These are phyloP conservation scores for Agapanthus africanus DNA, from an alignment of 106 monocot species.

Conservation along the genomic window DNA sequence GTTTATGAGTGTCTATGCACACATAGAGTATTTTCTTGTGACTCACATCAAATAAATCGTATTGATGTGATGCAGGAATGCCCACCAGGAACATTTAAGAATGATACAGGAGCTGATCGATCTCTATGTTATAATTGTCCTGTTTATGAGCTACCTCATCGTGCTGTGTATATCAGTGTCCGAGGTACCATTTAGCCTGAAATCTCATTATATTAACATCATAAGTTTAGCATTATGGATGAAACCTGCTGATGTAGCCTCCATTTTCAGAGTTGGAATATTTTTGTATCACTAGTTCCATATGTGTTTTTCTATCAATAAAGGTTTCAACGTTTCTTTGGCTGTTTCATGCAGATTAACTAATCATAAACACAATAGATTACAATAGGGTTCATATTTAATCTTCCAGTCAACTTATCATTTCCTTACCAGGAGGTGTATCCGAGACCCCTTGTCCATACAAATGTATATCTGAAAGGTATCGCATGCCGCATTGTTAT, in stretches of 20 bases:
- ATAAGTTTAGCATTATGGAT: not conserved
- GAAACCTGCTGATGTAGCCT: not conserved
- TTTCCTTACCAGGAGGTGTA: constrained; percentile 62
- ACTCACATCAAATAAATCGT: not conserved
- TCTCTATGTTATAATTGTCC: constrained; percentile 66
- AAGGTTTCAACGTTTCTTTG: not conserved
- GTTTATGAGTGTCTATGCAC: no score
- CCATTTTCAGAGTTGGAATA: not conserved
- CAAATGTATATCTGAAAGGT: constrained; percentile 74
- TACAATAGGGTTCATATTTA: not conserved
- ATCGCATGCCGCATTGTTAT: constrained; percentile 91
- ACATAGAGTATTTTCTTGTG: no score
- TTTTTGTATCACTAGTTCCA: not conserved
- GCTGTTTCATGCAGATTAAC: not conserved
- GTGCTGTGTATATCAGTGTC: constrained; percentile 56
- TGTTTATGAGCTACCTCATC: constrained; percentile 61
- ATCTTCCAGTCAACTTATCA: not conserved
- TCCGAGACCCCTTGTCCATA: constrained; percentile 72
- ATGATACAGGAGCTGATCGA: constrained; percentile 68
- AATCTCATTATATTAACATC: not conserved
- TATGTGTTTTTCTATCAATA: not conserved
- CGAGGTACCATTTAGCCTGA: constrained; percentile 44
- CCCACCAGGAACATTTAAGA: constrained; percentile 82
- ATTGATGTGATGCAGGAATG: constrained; percentile 53
- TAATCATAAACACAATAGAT: not conserved